A percentile compares a stretch with the other conserved stretches of the same genome.
phyloP scores from a whole-genome alignment of 1,284 basidiomycete species.

The Testicularia cyperi region DNA sequence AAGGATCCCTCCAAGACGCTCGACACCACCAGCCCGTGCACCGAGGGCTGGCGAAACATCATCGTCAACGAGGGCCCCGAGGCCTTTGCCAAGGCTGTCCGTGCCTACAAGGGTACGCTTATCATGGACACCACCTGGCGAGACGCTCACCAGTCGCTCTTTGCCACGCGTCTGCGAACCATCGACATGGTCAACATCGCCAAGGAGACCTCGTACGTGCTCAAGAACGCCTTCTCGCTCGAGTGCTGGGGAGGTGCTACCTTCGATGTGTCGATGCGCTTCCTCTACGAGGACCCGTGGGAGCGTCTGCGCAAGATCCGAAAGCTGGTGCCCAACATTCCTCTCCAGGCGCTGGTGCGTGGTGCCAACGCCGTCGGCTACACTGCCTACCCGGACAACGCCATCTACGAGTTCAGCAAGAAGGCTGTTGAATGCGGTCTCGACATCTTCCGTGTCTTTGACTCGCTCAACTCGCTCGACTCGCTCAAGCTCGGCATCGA shows the following conservation, averaged over 20 bases:
- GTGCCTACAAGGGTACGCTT: conserved; percentile 85
- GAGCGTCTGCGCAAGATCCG: conserved; percentile 90
- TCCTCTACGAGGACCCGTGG: conserved; percentile 99
- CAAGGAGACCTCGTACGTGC: conserved; percentile 83
- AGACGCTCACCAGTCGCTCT: conserved; percentile 96
- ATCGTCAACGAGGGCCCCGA: conserved; percentile 97
- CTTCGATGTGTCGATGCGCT: conserved; percentile 99
- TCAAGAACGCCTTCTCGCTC: conserved; percentile 92
- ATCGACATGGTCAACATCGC: conserved; percentile 99
- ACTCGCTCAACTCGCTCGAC: conserved; percentile 71
- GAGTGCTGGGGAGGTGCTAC: conserved; percentile 99
- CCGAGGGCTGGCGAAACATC: conserved; percentile 95
- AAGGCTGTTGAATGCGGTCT: conserved; percentile 97
- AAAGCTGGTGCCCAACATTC: conserved; percentile 96
- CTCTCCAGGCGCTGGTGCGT: conserved; percentile 95
- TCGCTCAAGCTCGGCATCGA: conserved; percentile 69
- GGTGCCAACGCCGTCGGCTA: conserved; percentile 99
- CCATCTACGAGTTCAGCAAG: conserved; percentile 80
- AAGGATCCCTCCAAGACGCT: conserved; percentile 73
- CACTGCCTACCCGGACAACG: conserved; percentile 98
- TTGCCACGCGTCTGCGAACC: conserved; percentile 94
- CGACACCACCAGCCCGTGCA: conserved; percentile 80
- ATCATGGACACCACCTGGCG: conserved; percentile 86
- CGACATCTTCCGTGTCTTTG: conserved; percentile 99
- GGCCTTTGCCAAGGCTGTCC: conserved; percentile 96